Base-by-base conservation (phyloP, 2,329 filamentous ascomycete species). In the Talaromyces verruculosus region DNA sequence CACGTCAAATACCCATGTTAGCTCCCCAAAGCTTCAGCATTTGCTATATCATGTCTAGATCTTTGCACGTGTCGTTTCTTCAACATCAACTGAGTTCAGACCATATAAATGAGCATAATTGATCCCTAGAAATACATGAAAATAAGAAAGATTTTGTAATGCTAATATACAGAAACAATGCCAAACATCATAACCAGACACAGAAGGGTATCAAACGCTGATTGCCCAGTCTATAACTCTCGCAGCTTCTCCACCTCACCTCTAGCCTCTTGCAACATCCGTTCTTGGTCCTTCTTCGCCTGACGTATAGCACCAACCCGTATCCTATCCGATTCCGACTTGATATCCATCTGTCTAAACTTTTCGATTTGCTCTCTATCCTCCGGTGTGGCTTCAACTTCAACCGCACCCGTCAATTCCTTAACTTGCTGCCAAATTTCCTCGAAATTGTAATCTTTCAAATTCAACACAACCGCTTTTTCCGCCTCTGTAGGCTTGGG, bases 371-470 rank as follows among this genome's bases (percentile, higher is more conserved):
- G 73, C 15, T 71, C 71, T 66, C 73, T 65, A 68, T 83, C 80
- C 62, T 75, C 74, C 13, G 73, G 63, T 11, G 71, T 72, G 22
- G 76, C 67, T 19, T 72, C 62, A 10, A 81, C 72, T 25, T 77
- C 75, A 69, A 76, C 69, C 17, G 78, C 80, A 3, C 75, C 76
- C 6, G 81, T 83, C 64, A 79, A 70, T 13, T 72, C 71, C 69
- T 79, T 73, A 43, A 83, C 76, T 65, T 76, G 76, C 22, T 72
- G 73, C 78, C 81, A 81, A 63, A 83, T 82, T 67, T 79, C 75
- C 63, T 75, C 68, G 45, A 77, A 75, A n/a, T 72, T 72, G 59
- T 77, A 73, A 65, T 77, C 71, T 67, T 77, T 80, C 63, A 81
- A 45, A 63, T 81, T 74, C 39, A 82, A 69, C 28, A 76, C 71